These are phyloP conservation scores for Spergularia marina DNA, from an alignment of 148 eudicot genomes.

Conservation along the genomic window DNA sequence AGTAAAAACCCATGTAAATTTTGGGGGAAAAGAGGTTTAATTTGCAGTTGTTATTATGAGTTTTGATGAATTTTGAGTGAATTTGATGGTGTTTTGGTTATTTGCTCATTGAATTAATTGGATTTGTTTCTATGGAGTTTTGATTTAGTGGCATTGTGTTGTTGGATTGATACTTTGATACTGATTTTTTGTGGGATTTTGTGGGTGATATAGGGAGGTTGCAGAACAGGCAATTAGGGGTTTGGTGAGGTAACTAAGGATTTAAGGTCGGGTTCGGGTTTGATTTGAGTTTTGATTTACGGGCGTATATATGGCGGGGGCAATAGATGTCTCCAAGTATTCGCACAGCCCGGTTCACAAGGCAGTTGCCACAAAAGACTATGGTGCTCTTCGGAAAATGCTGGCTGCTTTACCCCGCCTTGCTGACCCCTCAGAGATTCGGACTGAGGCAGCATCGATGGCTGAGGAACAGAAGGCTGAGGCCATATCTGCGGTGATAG, in stretches of 20 bases:
- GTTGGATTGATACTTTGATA: neutral
- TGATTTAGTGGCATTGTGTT: slow-evolving; percentile 5
- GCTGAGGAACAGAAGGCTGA: slow-evolving; percentile 84
- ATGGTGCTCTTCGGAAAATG: slow-evolving; percentile 51
- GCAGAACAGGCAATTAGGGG: slow-evolving; percentile 9
- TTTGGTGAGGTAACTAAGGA: neutral
- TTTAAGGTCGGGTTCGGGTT: slow-evolving; percentile 1
- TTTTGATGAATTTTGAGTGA: slow-evolving; percentile 8
- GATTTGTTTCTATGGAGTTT: neutral
- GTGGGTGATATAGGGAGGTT: slow-evolving; percentile 12
- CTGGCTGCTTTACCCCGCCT: slow-evolving; percentile 61
- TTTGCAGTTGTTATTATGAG: neutral
- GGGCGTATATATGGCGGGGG: slow-evolving; percentile 25
- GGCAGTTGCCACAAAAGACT: slow-evolving; percentile 61
- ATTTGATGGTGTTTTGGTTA: slow-evolving; percentile 2
- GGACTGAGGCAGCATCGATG: slow-evolving; percentile 53
- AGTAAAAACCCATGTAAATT: slow-evolving; percentile 12
- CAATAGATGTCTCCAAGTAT: slow-evolving; percentile 61
- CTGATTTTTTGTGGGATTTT: neutral
- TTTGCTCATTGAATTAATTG: slow-evolving; percentile 7
- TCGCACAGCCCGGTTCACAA: slow-evolving; percentile 70
- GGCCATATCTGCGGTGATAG: slow-evolving; percentile 63
- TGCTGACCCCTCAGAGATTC: slow-evolving; percentile 58
- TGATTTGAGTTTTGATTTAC: slow-evolving; percentile 3
- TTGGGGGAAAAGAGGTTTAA: slow-evolving; percentile 1